A percentile compares a stretch with the other conserved stretches of the same genome.
These are phyloP conservation scores for Linderina pennispora DNA, from an alignment of 192 early-diverging fungal genomes.

Conservation along the genomic window DNA sequence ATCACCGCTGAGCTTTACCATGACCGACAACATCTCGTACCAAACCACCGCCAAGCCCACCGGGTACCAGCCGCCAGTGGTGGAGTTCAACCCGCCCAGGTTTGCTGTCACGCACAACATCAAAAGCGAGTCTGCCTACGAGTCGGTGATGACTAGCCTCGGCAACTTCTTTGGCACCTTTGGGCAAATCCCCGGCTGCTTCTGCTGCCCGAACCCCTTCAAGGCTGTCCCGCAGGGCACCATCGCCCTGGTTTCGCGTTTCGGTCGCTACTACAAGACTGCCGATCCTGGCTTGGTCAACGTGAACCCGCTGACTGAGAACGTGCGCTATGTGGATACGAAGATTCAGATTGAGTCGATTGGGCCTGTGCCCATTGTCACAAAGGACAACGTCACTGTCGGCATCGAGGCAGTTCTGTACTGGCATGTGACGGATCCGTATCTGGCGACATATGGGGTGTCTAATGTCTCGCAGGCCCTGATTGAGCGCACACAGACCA, in stretches of 20 bases:
- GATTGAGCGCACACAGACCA: conserved; percentile 86
- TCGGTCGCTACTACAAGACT: conserved; percentile 50
- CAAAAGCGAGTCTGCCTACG: conserved; percentile 3
- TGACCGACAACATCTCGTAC: too few relatives aligned
- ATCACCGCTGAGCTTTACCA: too few relatives aligned
- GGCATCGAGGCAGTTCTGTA: conserved; percentile 82
- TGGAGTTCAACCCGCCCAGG: conserved; percentile 1
- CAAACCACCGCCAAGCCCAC: too few relatives aligned
- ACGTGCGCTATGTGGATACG: conserved; percentile 47
- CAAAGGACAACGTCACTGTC: conserved; percentile 87
- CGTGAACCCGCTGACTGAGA: conserved; percentile 47
- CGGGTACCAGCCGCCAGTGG: too few relatives aligned
- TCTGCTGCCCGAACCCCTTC: conserved; percentile 48
- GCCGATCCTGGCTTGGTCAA: conserved; percentile 53
- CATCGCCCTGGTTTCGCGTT: conserved; percentile 43
- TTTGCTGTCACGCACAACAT: conserved; percentile 2
- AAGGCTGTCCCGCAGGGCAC: conserved; percentile 36
- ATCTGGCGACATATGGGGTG: conserved; percentile 73
- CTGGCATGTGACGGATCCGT: conserved; percentile 79
- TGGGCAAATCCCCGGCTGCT: not conserved
- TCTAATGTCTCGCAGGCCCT: conserved; percentile 74
- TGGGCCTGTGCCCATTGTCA: conserved; percentile 69
- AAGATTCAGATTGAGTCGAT: conserved; percentile 61
- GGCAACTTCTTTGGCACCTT: not conserved
- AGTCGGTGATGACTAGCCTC: not conserved